phyloP scores from a whole-genome alignment of 2,329 filamentous ascomycete species.

The Sordariomycetes sp. region DNA sequence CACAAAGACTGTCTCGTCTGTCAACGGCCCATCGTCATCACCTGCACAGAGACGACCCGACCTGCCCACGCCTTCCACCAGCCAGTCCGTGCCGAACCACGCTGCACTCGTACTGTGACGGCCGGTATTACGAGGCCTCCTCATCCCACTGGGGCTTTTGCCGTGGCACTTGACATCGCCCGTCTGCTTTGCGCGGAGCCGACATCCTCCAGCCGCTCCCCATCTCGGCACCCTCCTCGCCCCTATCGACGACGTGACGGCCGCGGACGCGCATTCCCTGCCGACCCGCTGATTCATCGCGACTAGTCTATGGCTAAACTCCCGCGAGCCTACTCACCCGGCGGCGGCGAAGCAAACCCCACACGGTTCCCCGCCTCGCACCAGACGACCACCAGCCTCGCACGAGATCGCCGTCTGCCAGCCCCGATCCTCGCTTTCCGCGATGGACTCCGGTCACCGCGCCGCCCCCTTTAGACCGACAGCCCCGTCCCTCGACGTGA shows the following conservation, averaged over 20 bases:
- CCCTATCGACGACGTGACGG: neutral
- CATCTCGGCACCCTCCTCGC: neutral
- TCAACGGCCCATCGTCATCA: neutral
- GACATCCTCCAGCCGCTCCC: neutral
- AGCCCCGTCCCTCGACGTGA: constrained; percentile 14
- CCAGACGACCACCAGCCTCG: neutral
- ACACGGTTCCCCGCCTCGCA: neutral
- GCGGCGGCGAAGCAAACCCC: neutral
- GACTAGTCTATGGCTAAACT: neutral
- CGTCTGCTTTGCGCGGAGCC: neutral
- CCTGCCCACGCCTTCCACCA: neutral
- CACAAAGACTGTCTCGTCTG: neutral
- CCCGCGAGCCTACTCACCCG: neutral
- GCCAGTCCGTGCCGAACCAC: neutral
- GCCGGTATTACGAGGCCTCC: neutral
- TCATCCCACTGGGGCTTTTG: neutral
- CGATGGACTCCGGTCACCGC: constrained; percentile 1
- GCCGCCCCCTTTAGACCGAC: constrained; percentile 11
- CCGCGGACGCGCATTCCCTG: neutral
- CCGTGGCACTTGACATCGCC: neutral
- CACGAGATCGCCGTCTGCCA: neutral
- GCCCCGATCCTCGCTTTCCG: neutral
- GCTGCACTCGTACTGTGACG: neutral
- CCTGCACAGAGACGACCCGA: neutral
- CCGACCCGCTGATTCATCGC: neutral